Conservation (phyloP, 768 basidiomycete species). For the Leccinum arenicola region DNA sequence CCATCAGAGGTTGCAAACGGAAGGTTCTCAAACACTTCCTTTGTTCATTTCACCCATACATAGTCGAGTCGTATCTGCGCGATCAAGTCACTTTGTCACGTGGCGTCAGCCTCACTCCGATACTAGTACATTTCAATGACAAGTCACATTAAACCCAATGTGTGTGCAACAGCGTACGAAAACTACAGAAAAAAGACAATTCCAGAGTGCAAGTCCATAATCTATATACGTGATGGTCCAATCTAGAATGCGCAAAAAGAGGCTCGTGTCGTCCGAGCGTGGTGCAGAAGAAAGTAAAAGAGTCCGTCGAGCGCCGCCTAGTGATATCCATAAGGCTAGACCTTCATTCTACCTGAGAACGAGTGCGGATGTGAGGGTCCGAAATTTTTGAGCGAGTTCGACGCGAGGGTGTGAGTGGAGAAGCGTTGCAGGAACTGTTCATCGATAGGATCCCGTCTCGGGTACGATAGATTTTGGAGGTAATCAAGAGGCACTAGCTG, state of each 20-base stretch:
- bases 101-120: neutral
- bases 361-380: slow-evolving; percentile 18
- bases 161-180: slow-evolving; percentile 22
- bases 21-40: neutral
- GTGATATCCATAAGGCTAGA: slow-evolving; percentile 6
- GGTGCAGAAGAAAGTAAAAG: slow-evolving; percentile 1
- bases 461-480: slow-evolving; percentile 52
- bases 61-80: neutral
- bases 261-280: slow-evolving; percentile 9
- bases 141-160: slow-evolving; percentile 19
- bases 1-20: neutral
- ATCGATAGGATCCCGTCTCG: slow-evolving; percentile 60
- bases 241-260: slow-evolving; percentile 20
- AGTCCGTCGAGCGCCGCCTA: neutral
- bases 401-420: slow-evolving; percentile 31
- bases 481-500: slow-evolving; percentile 62
- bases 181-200: slow-evolving; percentile 10
- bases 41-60: neutral
- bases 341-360: slow-evolving; percentile 27
- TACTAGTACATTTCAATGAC: slow-evolving; percentile 1
- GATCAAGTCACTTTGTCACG: slow-evolving; percentile 5
- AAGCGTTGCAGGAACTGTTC: slow-evolving; percentile 63
- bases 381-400: slow-evolving; percentile 19
- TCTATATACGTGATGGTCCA: slow-evolving; percentile 28
- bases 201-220: slow-evolving; percentile 29